Evolutionary conservation across 176 grass and related monocot genomes (phyloP), one percentile per base, ranked within the genome.

Genomic region (Hordeum marinum): DNA sequence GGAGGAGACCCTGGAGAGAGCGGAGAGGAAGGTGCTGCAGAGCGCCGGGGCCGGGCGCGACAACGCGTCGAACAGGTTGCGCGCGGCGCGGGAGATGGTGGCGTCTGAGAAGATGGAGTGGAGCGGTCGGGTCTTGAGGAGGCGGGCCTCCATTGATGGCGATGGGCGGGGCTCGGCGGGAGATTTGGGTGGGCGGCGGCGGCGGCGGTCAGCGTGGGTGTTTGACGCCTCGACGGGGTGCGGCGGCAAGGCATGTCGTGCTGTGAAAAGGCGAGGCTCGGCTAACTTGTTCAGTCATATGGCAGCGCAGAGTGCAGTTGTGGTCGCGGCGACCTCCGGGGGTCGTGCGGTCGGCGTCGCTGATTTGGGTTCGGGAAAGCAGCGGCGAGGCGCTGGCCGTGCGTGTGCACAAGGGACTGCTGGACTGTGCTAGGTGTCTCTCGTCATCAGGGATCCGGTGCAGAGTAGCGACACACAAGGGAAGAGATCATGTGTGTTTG

Each of bases 31-130:
- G 14, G 72, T 21, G 80, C 80, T 24, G 63, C 85, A 91, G 71
- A 97, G 83, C 15, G 34, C 58, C 11, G 85, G 66, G 31, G 89
- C 80, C 37, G 88, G 87, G 85, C 50, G 87, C 40, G 90, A 77
- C 79, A 89, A 72, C 60, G 83, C 70, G 71, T 97, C 94, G 94
- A 97, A 92, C 76, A 92, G 72, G 81, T 92, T 77, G 84, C 77
- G 90, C 63, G 94, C 88, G 82, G 83, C 64, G 12, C 59, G 46
- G 40, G 58, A 82, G 34, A 59, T 75, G 80, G 82, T 59, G 39
- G 83, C 37, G 36, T 88, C 76, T n/a, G 71, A 82, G 55, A 97
- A 61, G 29, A 87, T 80, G 59, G 73, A 79, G 40, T 76, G 85
- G 46, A 90, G 83, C 65, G 88, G 83, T 14, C 85, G 58, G 25